Conservation (phyloP, 2,329 filamentous ascomycete species). For the Cadophora sp. region DNA sequence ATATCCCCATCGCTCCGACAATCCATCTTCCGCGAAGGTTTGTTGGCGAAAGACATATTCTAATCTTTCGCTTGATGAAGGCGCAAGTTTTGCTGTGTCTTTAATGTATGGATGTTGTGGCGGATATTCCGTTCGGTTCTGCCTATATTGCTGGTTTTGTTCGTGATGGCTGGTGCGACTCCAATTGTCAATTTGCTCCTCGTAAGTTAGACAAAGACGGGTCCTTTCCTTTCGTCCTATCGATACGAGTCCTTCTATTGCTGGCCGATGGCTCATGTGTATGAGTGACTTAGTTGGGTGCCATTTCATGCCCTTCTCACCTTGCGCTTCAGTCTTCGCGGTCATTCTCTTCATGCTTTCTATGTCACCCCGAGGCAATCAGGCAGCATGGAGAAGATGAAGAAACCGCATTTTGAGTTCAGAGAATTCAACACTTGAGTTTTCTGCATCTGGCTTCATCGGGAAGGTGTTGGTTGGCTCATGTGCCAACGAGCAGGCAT, state of each 20-base stretch:
- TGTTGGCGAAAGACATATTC: slow-evolving; percentile 4
- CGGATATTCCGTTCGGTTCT: slow-evolving; percentile 13
- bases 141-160: slow-evolving; percentile 11
- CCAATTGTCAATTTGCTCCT: background rate
- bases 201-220: background rate
- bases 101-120: slow-evolving; percentile 15
- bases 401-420: background rate
- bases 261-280: background rate
- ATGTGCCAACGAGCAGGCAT: background rate
- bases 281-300: background rate
- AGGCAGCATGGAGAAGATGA: background rate
- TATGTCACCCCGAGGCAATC: background rate
- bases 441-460: background rate
- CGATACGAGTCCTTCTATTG: background rate
- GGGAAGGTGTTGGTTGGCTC: background rate
- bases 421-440: background rate
- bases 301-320: background rate
- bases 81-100: background rate
- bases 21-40: slow-evolving; percentile 1
- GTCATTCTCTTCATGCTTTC: background rate
- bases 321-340: background rate
- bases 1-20: slow-evolving; percentile 10
- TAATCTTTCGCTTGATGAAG: slow-evolving; percentile 11
- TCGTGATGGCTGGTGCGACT: background rate
- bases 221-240: slow-evolving; percentile 10